A percentile compares a stretch with the other conserved stretches of the same genome.
These are phyloP conservation scores for Monoraphidium neglectum DNA, from an alignment of 139 green algal genomes.

Conservation along the genomic window DNA sequence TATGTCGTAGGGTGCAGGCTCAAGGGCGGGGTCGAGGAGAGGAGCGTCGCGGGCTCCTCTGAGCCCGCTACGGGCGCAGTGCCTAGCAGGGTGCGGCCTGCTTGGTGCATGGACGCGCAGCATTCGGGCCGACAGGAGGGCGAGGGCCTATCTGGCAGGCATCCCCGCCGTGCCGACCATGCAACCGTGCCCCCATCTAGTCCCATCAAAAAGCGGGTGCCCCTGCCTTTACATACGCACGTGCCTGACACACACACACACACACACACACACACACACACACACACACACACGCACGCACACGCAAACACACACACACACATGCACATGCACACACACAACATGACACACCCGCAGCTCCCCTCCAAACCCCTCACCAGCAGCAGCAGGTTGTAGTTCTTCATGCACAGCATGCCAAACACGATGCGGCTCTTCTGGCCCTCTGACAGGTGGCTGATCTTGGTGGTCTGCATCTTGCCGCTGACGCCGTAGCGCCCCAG, in stretches of 20 bases:
- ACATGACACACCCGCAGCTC: not conserved
- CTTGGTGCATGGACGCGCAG: too few relatives aligned
- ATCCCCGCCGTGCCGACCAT: too few relatives aligned
- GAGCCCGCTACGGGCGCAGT: too few relatives aligned
- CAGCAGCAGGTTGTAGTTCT: constrained; percentile 89
- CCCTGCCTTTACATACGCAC: too few relatives aligned
- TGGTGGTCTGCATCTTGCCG: constrained; percentile 69
- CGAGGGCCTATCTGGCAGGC: too few relatives aligned
- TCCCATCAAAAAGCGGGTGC: too few relatives aligned
- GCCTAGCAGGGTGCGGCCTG: too few relatives aligned
- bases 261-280: not conserved
- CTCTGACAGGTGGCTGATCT: constrained; percentile 83
- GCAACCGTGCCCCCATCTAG: too few relatives aligned
- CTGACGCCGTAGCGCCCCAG: constrained; percentile 74
- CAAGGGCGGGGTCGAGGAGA: not conserved
- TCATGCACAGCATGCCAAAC: constrained; percentile 88
- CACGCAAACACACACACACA: too few relatives aligned
- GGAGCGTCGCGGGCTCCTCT: not conserved
- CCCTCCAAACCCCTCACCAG: constrained; percentile 66
- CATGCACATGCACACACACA: too few relatives aligned
- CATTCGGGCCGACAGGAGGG: too few relatives aligned
- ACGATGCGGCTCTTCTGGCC: constrained; percentile 92
- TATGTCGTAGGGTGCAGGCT: not conserved
- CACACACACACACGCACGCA: not conserved
- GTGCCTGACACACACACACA: too few relatives aligned